A percentile compares a stretch with the other conserved stretches of the same genome.
phyloP scores from a whole-genome alignment of 345 rosid species.

The Syzygium grande region DNA sequence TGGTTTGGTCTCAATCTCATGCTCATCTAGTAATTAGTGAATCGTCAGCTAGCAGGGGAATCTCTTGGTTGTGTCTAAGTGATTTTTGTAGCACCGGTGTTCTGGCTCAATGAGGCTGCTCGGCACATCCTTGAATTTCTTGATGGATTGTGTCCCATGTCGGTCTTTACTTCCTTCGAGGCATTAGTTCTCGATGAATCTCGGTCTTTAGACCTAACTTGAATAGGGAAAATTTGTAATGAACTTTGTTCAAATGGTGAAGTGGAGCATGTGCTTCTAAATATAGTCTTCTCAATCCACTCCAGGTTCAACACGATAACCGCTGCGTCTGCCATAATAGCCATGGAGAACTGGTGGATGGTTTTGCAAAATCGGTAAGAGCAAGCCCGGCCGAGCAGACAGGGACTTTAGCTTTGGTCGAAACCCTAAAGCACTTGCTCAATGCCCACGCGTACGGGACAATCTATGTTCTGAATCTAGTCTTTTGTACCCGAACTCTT shows the following conservation, averaged over 20 bases:
- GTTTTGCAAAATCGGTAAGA: too few relatives aligned
- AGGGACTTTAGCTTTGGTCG: too few relatives aligned
- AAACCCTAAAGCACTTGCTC: too few relatives aligned
- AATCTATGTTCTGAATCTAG: too few relatives aligned
- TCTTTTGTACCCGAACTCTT: too few relatives aligned
- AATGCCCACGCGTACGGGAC: too few relatives aligned
- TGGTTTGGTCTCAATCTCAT: background rate
- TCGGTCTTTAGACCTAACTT: background rate
- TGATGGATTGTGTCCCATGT: background rate
- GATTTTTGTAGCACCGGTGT: background rate
- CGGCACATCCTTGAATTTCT: background rate
- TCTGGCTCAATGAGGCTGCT: background rate
- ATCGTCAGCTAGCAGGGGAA: background rate
- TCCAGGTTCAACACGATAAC: background rate
- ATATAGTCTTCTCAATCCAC: background rate
- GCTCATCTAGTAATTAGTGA: background rate
- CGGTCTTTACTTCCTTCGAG: background rate
- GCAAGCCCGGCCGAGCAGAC: too few relatives aligned
- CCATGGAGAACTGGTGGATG: too few relatives aligned
- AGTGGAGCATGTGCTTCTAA: background rate
- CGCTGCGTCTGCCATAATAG: background rate
- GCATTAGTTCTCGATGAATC: background rate
- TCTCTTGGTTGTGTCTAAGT: background rate
- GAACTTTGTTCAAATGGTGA: background rate
- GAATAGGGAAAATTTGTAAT: background rate